Evolutionary conservation across 768 basidiomycete species (phyloP).

Genomic region (Pleurotus ostreatus): DNA sequence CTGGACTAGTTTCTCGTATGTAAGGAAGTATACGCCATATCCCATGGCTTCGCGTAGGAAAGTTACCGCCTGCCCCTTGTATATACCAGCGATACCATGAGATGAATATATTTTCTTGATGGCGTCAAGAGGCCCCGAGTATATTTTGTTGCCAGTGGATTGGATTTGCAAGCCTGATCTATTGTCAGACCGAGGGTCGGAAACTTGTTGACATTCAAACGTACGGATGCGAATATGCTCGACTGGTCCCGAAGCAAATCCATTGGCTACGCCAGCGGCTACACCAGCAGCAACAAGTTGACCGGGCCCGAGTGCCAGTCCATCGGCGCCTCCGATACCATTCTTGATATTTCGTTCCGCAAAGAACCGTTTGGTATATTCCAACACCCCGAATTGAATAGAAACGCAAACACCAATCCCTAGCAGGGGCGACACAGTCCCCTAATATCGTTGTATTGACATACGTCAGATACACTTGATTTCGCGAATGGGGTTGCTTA

Average conservation of each 20-base stretch:
- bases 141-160: slow-evolving; percentile 68
- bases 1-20: slow-evolving; percentile 90
- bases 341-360: slow-evolving; percentile 51
- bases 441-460: slow-evolving; percentile 39
- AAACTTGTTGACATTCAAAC: slow-evolving; percentile 21
- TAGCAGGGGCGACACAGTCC: slow-evolving; percentile 83
- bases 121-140: slow-evolving; percentile 84
- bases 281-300: slow-evolving; percentile 81
- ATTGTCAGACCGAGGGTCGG: slow-evolving; percentile 5
- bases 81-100: slow-evolving; percentile 80
- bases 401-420: slow-evolving; percentile 95
- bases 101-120: slow-evolving; percentile 75
- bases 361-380: slow-evolving; percentile 81
- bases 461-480: slow-evolving; percentile 4
- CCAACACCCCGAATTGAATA: slow-evolving; percentile 91
- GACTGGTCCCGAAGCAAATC: slow-evolving; percentile 91
- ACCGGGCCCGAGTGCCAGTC: slow-evolving; percentile 48
- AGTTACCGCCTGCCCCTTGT: slow-evolving; percentile 90
- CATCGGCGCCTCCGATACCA: slow-evolving; percentile 64
- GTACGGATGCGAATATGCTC: slow-evolving; percentile 96
- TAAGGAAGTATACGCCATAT: slow-evolving; percentile 86
- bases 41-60: slow-evolving; percentile 79
- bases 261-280: slow-evolving; percentile 84
- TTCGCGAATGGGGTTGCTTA: slow-evolving; percentile 20
- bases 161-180: slow-evolving; percentile 85